Conservation (phyloP, 139 green algal species). For the Klebsormidium nitens region DNA sequence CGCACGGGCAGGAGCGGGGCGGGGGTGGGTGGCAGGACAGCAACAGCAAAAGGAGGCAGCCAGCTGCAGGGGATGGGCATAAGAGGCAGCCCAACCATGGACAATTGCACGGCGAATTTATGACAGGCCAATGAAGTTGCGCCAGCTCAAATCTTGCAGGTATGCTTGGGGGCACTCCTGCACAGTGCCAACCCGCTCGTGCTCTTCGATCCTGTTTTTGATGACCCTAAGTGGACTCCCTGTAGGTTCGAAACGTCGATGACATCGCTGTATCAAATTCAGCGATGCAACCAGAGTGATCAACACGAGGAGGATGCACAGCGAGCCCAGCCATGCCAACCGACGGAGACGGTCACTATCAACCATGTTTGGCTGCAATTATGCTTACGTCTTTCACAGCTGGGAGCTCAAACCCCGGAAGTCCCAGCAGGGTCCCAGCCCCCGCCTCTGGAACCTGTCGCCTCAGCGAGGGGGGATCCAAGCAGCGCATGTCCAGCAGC, state of each 20-base stretch:
- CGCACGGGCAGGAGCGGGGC: not conserved
- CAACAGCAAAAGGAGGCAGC: not conserved
- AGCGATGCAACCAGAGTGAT: not conserved
- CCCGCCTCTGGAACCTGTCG: not conserved
- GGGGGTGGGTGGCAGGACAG: not conserved
- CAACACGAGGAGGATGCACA: not conserved
- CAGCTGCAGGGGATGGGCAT: no score
- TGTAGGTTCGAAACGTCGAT: not conserved
- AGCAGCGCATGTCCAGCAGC: constrained; percentile 7
- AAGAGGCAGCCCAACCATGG: no score
- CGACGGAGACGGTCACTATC: not conserved
- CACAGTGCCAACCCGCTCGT: no score
- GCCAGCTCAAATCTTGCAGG: no score
- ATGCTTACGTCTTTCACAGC: constrained; percentile 19
- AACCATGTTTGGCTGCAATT: not conserved
- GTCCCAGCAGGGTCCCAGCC: not conserved
- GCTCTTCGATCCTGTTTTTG: no score
- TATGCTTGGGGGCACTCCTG: no score
- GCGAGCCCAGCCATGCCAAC: not conserved
- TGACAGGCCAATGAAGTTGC: no score
- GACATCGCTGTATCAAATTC: not conserved
- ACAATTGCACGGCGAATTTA: no score
- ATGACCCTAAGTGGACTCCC: no score
- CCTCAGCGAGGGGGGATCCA: constrained; percentile 9
- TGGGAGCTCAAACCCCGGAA: constrained; percentile 5